These are phyloP conservation scores for Fusarium brevicatenulatum DNA, from an alignment of 2,329 filamentous ascomycete genomes.

Conservation along the genomic window DNA sequence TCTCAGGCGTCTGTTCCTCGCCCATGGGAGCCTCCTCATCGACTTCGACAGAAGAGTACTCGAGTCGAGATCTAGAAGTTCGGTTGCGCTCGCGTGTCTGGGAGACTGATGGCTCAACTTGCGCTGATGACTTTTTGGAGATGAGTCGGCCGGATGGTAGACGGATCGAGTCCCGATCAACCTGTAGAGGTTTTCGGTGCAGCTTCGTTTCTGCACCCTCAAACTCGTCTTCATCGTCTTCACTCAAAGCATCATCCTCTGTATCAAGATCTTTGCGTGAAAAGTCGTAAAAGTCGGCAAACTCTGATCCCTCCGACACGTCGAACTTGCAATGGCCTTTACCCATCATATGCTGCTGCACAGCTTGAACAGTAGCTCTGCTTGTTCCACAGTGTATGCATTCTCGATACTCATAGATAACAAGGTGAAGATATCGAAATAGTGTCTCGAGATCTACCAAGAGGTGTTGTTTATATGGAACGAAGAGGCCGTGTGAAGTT, in stretches of 20 bases:
- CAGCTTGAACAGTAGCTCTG: neutral
- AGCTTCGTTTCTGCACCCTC: rapidly evolving
- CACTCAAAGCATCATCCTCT: rapidly evolving
- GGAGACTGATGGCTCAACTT: neutral
- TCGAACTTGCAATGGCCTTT: constrained; percentile 24
- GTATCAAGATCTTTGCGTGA: rapidly evolving
- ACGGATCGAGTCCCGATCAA: neutral
- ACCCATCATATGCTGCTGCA: constrained; percentile 11
- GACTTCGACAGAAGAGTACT: neutral
- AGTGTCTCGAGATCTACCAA: constrained; percentile 8
- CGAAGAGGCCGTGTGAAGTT: neutral
- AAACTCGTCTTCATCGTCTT: rapidly evolving
- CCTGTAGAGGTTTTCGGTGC: neutral
- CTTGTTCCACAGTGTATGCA: constrained; percentile 9
- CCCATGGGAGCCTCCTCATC: rapidly evolving
- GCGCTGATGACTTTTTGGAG: constrained; percentile 4
- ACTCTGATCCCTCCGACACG: neutral
- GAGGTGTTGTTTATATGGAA: neutral
- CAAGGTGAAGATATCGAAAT: neutral
- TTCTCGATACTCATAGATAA: constrained; percentile 3
- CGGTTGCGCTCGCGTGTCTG: rapidly evolving
- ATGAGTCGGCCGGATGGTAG: constrained; percentile 6
- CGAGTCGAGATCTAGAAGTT: neutral
- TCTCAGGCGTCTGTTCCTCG: rapidly evolving
- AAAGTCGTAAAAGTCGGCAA: constrained; percentile 18